Evolutionary conservation across 306 rosid genomes (phyloP), one percentile per base, ranked within the genome.

Genomic region (Lathyrus sativus): DNA sequence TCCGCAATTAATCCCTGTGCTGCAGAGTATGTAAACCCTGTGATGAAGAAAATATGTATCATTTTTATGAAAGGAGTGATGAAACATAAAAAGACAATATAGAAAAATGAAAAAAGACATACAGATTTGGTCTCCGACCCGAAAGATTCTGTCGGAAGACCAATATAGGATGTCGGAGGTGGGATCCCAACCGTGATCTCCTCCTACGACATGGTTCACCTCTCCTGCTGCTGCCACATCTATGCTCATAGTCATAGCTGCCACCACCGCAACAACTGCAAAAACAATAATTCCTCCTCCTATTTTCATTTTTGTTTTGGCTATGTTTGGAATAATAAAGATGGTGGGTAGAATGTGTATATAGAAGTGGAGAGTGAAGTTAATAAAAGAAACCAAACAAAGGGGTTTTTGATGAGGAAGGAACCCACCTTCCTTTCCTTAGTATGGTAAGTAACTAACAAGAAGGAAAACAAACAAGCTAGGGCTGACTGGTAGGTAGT

Each of bases 141-240:
- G 66, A 31, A 85, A 91, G 26, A 53, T n/a, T 29, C 68, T 85
- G 46, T 65, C 77, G 19, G 87, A 74, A 35, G 96, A 79, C 97
- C 97, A 89, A 4, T 91, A 81, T 42, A 60, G 13, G 63, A 91
- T 76, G 77, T 79, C 78, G 5, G 91, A 58, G 14, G 76, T 59
- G 1, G 83, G 85, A 65, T 91, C 97, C 97, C 97, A 91, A 1
- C 97, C 96, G 48, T 85, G 88, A 53, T 87, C 97, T 15, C 85
- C 96, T 26, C 97, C 97, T 3, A 88, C 93, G 7, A 91, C 88
- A 70, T 91, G 97, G 76, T 84, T 88, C 60, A 83, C 72, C 53
- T 71, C 80, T 2, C 22, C 22, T 19, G 7, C 11, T 31, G 6
- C 84, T 50, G 7, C 80, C 13, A 75, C 83, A 73, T 80, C 66